Evolutionary conservation across 179 eudicot genomes (phyloP).

Genomic region (Gypsophila paniculata): DNA sequence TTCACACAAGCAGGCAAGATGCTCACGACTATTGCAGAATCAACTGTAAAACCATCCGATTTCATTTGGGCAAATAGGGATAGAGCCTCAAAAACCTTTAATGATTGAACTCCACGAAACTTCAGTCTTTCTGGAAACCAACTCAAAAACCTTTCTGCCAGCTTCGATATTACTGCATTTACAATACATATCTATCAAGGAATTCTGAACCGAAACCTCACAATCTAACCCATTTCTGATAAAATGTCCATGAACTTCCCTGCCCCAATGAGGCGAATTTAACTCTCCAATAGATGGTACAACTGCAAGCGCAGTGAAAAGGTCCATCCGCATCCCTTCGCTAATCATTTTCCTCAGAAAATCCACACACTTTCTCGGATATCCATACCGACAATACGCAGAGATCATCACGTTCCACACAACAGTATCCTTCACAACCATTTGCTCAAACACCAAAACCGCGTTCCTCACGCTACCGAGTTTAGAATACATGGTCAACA

Average conservation of each 20-base stretch:
- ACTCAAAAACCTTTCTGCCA: conserved; percentile 30
- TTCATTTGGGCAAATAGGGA: conserved; percentile 27
- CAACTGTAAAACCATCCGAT: conserved; percentile 25
- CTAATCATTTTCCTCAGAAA: conserved; percentile 24
- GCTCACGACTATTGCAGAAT: conserved; percentile 27
- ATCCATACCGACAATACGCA: conserved; percentile 29
- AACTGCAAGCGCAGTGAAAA: conserved; percentile 34
- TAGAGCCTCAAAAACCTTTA: conserved; percentile 34
- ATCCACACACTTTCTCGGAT: conserved; percentile 25
- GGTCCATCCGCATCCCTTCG: conserved; percentile 32
- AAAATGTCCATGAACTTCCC: conserved; percentile 36
- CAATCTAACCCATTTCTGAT: conserved; percentile 34
- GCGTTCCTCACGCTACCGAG: conserved; percentile 25
- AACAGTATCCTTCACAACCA: conserved; percentile 33
- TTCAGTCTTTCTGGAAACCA: conserved; percentile 23
- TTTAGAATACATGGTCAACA: conserved; percentile 35
- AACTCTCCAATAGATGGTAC: conserved; percentile 31
- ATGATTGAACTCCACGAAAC: conserved; percentile 40
- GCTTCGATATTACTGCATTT: conserved; percentile 27
- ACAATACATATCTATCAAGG: conserved; percentile 37
- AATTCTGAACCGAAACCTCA: conserved; percentile 36
- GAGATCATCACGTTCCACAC: conserved; percentile 42
- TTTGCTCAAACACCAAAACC: conserved; percentile 31
- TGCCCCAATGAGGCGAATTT: conserved; percentile 28
- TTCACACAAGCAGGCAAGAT: conserved; percentile 44